These are phyloP conservation scores for Candida hungchunana DNA, from an alignment of 805 yeast genomes.

Conservation along the genomic window DNA sequence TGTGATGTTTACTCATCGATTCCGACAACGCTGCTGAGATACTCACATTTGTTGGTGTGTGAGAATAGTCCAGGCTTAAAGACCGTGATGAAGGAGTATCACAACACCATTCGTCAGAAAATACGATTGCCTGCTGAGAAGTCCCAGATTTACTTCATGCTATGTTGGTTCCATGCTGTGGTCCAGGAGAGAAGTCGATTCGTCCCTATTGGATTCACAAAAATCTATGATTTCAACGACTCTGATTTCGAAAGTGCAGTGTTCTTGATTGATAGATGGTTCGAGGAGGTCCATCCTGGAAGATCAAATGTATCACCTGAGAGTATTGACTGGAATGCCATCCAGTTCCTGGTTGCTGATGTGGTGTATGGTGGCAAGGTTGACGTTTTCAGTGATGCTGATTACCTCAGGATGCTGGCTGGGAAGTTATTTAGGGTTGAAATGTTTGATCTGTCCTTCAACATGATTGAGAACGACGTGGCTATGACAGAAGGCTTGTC, in stretches of 20 bases:
- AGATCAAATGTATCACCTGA: slow-evolving; percentile 40
- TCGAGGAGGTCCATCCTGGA: slow-evolving; percentile 28
- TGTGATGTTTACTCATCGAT: slow-evolving; percentile 44
- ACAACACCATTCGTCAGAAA: slow-evolving; percentile 23
- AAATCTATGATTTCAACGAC: slow-evolving; percentile 65
- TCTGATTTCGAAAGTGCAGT: slow-evolving; percentile 58
- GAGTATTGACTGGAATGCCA: slow-evolving; percentile 49
- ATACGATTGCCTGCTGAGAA: slow-evolving; percentile 32
- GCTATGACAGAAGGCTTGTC: slow-evolving; percentile 9
- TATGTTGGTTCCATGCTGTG: slow-evolving; percentile 70
- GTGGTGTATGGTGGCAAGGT: slow-evolving; percentile 66
- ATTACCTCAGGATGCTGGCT: slow-evolving; percentile 34
- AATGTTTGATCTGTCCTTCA: slow-evolving; percentile 40
- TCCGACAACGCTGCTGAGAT: slow-evolving; percentile 53
- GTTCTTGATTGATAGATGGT: slow-evolving; percentile 38
- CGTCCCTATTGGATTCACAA: slow-evolving; percentile 59
- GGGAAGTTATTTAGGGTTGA: slow-evolving; percentile 33
- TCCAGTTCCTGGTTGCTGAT: slow-evolving; percentile 45
- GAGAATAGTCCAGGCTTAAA: slow-evolving; percentile 64
- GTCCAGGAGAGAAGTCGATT: slow-evolving; percentile 55
- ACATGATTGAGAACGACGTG: slow-evolving; percentile 32
- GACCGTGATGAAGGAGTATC: slow-evolving; percentile 32
- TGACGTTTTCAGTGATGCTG: slow-evolving; percentile 38
- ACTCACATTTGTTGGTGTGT: slow-evolving; percentile 50
- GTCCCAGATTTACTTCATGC: slow-evolving; percentile 44